A percentile compares a stretch with the other conserved stretches of the same genome.
These are phyloP conservation scores for Coemansia reversa DNA, from an alignment of 192 early-diverging fungal species.

Conservation along the genomic window DNA sequence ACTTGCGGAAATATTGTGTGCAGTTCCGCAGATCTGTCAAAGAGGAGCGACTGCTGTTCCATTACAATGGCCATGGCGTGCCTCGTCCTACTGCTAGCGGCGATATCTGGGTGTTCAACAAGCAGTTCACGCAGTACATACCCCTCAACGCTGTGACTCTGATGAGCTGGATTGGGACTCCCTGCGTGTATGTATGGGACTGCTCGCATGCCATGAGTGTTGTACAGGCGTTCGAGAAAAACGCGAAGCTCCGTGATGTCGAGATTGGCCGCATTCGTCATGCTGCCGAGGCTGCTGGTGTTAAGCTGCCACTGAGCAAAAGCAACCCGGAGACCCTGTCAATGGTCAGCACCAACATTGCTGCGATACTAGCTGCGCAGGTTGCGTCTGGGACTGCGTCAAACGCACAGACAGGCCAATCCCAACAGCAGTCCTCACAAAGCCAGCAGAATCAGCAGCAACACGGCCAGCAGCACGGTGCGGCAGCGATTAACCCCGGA, in stretches of 20 bases:
- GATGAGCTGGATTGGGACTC: slow-evolving; percentile 93
- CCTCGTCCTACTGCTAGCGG: slow-evolving; percentile 91
- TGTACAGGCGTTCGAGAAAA: slow-evolving; percentile 82
- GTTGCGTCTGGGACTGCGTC: not conserved
- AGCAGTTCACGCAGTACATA: slow-evolving; percentile 97
- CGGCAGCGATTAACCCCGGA: slow-evolving; percentile 19
- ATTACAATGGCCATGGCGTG: slow-evolving; percentile 99
- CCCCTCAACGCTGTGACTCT: slow-evolving; percentile 89
- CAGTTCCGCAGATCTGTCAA: slow-evolving; percentile 81
- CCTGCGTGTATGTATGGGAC: slow-evolving; percentile 96
- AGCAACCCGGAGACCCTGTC: slow-evolving; percentile 19
- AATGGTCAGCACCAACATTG: slow-evolving; percentile 19
- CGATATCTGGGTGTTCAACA: slow-evolving; percentile 99
- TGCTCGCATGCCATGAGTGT: slow-evolving; percentile 92
- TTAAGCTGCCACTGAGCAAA: slow-evolving; percentile 31
- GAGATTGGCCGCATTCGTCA: slow-evolving; percentile 58
- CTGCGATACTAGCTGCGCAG: slow-evolving; percentile 26
- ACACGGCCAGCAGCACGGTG: slow-evolving; percentile 4
- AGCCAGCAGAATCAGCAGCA: slow-evolving; percentile 11
- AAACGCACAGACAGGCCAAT: not conserved
- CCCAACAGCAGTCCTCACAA: slow-evolving; percentile 7
- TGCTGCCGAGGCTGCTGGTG: slow-evolving; percentile 35
- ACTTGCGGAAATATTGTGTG: slow-evolving; percentile 85
- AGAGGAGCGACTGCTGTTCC: slow-evolving; percentile 92
- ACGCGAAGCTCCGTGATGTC: slow-evolving; percentile 80